Conservation (phyloP, 1,284 basidiomycete species). For the Mixia osmundae region DNA sequence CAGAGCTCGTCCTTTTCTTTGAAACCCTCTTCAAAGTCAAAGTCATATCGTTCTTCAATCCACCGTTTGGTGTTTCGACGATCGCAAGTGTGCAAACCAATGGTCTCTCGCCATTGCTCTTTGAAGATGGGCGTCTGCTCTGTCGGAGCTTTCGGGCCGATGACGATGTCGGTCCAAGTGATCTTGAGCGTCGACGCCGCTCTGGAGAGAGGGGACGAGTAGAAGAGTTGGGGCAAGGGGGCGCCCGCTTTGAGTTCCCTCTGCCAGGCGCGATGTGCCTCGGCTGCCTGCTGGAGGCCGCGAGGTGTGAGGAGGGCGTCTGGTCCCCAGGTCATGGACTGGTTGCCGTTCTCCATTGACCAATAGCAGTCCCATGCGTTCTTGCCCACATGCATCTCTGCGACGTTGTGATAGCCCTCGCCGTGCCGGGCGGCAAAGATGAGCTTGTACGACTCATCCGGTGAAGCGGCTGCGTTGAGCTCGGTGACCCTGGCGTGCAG, state of each 20-base stretch:
- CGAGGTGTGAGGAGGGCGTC: conserved; percentile 47
- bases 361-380: conserved; percentile 27
- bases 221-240: conserved; percentile 37
- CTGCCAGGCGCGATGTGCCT: conserved; percentile 35
- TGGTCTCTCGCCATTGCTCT: background rate
- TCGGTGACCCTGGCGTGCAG: no score
- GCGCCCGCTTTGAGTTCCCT: conserved; percentile 31
- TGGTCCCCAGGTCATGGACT: conserved; percentile 35
- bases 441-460: conserved; percentile 40
- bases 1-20: background rate
- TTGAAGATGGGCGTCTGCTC: no score
- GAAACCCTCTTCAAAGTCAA: background rate
- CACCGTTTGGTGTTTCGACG: background rate
- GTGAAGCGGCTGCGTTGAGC: no score
- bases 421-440: conserved; percentile 46
- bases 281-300: conserved; percentile 39
- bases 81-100: background rate
- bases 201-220: conserved; percentile 46
- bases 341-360: conserved; percentile 45
- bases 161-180: conserved; percentile 32
- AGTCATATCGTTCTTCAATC: background rate
- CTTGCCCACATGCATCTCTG: conserved; percentile 42
- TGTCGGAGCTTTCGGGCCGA: no score
- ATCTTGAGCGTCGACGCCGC: conserved; percentile 42
- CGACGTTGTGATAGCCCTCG: conserved; percentile 50